Conservation (phyloP, 306 rosid genomes). For the Cicer arietinum region DNA sequence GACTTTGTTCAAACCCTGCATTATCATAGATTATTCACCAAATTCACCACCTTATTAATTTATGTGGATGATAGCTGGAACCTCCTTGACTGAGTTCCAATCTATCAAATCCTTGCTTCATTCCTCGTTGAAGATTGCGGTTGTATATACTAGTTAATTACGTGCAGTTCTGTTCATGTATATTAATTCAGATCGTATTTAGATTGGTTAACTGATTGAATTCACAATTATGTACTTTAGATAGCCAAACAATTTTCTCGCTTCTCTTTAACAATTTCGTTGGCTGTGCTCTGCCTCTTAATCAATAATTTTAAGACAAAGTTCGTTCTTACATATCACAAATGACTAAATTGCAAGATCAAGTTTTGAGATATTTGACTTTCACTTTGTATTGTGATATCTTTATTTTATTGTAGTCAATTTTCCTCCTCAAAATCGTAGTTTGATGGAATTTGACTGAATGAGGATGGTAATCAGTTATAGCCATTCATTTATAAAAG, state of each 20-base stretch:
- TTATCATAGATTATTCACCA: not conserved
- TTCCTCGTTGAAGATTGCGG: not conserved
- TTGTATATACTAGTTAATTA: not conserved
- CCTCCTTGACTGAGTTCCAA: not conserved
- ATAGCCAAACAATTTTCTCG: not conserved
- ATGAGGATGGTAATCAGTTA: not conserved
- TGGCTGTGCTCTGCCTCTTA: not conserved
- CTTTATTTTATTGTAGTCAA: slow-evolving; percentile 5
- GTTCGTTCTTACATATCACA: not conserved
- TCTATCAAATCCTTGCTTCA: not conserved
- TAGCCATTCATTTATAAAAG: not conserved
- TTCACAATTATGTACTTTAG: not conserved
- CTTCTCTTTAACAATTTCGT: not conserved
- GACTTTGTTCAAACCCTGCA: not conserved
- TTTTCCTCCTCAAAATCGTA: not conserved
- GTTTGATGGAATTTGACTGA: not conserved
- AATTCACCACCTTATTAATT: not conserved
- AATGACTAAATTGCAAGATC: slow-evolving; percentile 1
- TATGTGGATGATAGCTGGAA: not conserved
- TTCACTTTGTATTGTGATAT: not conserved
- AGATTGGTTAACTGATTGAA: not conserved
- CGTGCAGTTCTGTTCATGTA: not conserved
- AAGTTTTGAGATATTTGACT: not conserved
- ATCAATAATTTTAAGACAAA: too few relatives aligned
- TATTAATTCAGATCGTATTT: not conserved